A percentile compares a stretch with the other conserved stretches of the same genome.
These are phyloP conservation scores for Triadica sebifera DNA, from an alignment of 345 rosid species.

Conservation along the genomic window DNA sequence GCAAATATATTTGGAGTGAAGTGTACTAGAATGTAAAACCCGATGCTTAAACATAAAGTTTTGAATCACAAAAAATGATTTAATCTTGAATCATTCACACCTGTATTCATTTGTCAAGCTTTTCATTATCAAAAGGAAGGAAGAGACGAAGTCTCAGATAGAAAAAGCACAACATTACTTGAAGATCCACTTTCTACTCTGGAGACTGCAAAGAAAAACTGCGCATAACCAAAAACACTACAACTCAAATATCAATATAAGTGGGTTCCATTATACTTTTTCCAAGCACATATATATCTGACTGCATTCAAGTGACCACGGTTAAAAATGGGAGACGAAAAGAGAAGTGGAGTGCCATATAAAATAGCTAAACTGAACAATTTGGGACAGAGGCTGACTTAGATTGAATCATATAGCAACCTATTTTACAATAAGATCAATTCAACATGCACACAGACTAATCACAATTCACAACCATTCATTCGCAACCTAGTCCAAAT, in stretches of 20 bases:
- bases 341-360: background rate
- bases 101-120: constrained; percentile 93
- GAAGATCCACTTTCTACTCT: constrained; percentile 99
- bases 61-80: background rate
- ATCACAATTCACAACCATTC: background rate
- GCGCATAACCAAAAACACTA: constrained; percentile 32
- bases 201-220: constrained; percentile 99
- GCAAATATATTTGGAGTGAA: background rate
- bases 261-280: background rate
- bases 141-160: constrained; percentile 89
- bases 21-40: background rate
- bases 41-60: background rate
- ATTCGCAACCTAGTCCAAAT: constrained; percentile 10
- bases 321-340: background rate
- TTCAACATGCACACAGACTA: background rate
- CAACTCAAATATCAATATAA: constrained; percentile 18
- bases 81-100: constrained; percentile 26
- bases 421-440: background rate
- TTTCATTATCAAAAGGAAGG: constrained; percentile 92
- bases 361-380: background rate
- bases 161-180: constrained; percentile 91
- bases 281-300: too few relatives aligned
- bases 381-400: background rate
- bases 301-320: background rate
- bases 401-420: background rate